These are phyloP conservation scores for Capsicum pubescens DNA, from an alignment of 257 asterid genomes.

Conservation along the genomic window DNA sequence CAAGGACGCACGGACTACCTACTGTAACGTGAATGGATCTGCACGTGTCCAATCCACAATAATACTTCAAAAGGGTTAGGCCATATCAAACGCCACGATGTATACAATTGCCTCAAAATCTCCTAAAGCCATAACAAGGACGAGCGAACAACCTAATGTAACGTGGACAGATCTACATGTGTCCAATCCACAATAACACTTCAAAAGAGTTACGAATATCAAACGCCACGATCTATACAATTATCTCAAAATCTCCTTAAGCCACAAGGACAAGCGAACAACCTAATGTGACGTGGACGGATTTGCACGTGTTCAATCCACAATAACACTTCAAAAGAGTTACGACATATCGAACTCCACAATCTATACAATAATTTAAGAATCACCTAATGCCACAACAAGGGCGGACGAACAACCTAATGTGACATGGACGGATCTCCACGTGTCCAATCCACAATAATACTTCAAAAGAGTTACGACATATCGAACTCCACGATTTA, in stretches of 20 bases:
- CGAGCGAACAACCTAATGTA: neutral
- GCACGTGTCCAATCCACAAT: neutral
- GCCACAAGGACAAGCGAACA: neutral
- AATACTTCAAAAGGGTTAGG: neutral
- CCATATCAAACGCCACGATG: neutral
- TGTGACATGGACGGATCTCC: neutral
- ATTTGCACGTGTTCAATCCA: neutral
- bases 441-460: neutral
- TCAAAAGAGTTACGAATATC: neutral
- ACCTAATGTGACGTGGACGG: neutral
- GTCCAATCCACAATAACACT: neutral
- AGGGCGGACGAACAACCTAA: neutral
- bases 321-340: neutral
- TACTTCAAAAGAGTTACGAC: neutral
- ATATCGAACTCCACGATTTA: neutral
- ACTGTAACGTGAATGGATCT: neutral
- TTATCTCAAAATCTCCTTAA: neutral
- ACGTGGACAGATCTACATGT: neutral
- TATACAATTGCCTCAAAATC: neutral
- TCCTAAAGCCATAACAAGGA: neutral
- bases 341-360: too few relatives aligned
- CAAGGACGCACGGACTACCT: neutral
- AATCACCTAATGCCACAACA: too few relatives aligned
- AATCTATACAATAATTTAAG: neutral
- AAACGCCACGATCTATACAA: neutral